Conservation (phyloP, 2,329 filamentous ascomycete genomes). For the Teratosphaeriaceae sp. region DNA sequence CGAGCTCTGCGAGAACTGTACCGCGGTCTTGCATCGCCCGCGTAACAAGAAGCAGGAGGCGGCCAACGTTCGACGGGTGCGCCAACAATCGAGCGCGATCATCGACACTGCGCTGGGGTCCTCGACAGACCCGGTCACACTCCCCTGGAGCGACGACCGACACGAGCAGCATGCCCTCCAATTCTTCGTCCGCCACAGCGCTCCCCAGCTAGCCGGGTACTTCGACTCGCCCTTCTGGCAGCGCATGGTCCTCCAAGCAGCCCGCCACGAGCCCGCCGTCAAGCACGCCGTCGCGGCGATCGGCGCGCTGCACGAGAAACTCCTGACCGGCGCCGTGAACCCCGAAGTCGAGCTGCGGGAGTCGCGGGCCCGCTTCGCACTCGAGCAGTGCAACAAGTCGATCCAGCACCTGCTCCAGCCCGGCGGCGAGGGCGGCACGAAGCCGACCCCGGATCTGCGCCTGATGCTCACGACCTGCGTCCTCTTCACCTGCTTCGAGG, state of each 20-base stretch:
- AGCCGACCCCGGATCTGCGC: conserved; percentile 15
- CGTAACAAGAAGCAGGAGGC: conserved; percentile 10
- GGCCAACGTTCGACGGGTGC: conserved; percentile 6
- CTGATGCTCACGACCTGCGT: conserved; percentile 21
- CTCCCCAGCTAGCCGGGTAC: conserved; percentile 20
- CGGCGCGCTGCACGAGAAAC: conserved; percentile 19
- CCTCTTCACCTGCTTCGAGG: conserved; percentile 21
- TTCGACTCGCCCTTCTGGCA: conserved; percentile 24
- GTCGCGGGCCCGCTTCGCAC: conserved; percentile 13
- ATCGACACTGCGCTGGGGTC: conserved; percentile 13
- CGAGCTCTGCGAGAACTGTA: conserved; percentile 19
- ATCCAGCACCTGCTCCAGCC: conserved; percentile 16
- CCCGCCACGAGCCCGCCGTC: conserved; percentile 15
- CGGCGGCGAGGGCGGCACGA: neutral
- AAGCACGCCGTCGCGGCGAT: conserved; percentile 19
- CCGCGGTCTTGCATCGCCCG: conserved; percentile 12
- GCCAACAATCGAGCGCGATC: conserved; percentile 14
- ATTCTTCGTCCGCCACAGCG: conserved; percentile 19
- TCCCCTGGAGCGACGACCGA: conserved; percentile 15
- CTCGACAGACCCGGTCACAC: conserved; percentile 7
- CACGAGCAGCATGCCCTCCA: conserved; percentile 18
- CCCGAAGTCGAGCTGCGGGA: conserved; percentile 7
- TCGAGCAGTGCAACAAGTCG: conserved; percentile 21
- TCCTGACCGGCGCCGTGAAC: conserved; percentile 14
- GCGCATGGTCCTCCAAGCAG: conserved; percentile 17